Conservation (phyloP, 768 basidiomycete species). For the Coprinopsis strossmayeri region DNA sequence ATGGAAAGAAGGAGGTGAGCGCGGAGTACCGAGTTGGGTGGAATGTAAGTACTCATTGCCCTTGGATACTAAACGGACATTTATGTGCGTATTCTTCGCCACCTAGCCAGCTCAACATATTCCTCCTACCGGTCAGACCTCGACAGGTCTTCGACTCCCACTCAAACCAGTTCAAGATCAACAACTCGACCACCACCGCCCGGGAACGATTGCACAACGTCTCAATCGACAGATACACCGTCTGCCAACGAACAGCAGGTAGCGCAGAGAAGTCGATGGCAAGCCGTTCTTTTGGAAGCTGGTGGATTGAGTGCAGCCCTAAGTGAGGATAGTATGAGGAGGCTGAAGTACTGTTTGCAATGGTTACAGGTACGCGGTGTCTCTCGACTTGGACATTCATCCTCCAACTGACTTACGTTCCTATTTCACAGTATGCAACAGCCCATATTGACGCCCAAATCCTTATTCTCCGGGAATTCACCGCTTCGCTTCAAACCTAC, state of each 20-base stretch:
- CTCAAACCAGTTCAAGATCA: too few species aligned
- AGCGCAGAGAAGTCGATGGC: slow-evolving; percentile 76
- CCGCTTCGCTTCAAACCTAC: slow-evolving; percentile 56
- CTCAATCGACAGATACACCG: too few species aligned
- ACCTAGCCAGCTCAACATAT: too few species aligned
- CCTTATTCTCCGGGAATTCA: slow-evolving; percentile 76
- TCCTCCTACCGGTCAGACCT: too few species aligned
- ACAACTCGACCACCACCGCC: too few species aligned
- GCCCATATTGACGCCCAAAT: slow-evolving; percentile 85
- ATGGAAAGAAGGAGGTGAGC: slow-evolving; percentile 18
- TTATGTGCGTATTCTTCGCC: too few species aligned
- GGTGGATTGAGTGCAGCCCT: slow-evolving; percentile 84
- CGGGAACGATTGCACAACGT: too few species aligned
- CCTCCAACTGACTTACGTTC: slow-evolving; percentile 6
- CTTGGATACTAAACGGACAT: too few species aligned
- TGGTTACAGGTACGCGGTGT: slow-evolving; percentile 69
- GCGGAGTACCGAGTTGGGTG: slow-evolving; percentile 31
- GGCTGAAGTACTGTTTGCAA: slow-evolving; percentile 78
- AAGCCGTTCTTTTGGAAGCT: slow-evolving; percentile 77
- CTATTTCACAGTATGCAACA: slow-evolving; percentile 74
- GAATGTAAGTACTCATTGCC: slow-evolving; percentile 23
- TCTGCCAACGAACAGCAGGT: slow-evolving; percentile 39
- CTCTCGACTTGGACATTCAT: neutral
- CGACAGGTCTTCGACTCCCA: too few species aligned
- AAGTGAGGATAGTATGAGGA: slow-evolving; percentile 86